Base-by-base conservation (phyloP, 2,329 filamentous ascomycete genomes). In the Neofusicoccum sp. region DNA sequence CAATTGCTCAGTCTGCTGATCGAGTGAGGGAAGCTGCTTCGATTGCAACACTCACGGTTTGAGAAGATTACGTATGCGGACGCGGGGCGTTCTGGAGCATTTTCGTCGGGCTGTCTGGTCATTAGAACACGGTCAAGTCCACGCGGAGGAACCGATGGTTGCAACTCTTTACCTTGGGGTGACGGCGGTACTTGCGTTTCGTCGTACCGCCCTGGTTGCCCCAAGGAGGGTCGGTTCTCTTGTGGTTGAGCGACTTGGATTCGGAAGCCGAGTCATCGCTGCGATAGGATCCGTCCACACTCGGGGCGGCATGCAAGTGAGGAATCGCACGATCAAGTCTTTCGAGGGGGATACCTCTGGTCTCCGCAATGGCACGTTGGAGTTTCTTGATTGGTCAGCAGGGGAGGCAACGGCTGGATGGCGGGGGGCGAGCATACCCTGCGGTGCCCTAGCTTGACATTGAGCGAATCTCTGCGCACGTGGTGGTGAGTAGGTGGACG, bases 21-120 rank as follows among this genome's bases (percentile, higher is more conserved):
- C 31, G 11, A 12, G n/a, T 33, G 14, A 8, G 12, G 29, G 22
- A 22, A 22, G 22, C 22, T 22, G 14, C 8, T 11, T 11, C 8
- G 34, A 34, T 6, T 39, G 56, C 7, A 47, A 12, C 36, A 82
- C 88, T 79, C 76, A 91, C 89, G 91, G 70, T 94, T 94, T 0
- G 91, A 93, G 71, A 95, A 95, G 14, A 94, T 84, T 11, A 94
- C 91, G 77, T 94, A 94, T 56, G 91, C 91, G 4, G 91, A 94
- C 0, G 90, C 89, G 1, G 91, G 90, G 29, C 91, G 83, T 71
- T 93, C 90, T 1, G 91, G 91, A 0, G 91, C 91, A 77, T 91
- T 87, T 64, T 92, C 89, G 68, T 95, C 91, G 3, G 90, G 83
- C 86, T 92, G 71, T 33, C 64, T 58, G 49, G 11, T n/a, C 36